A percentile compares a stretch with the other conserved stretches of the same genome.
These are phyloP conservation scores for Hyphodiscus hymeniophilus DNA, from an alignment of 495 filamentous ascomycete genomes.

Conservation along the genomic window DNA sequence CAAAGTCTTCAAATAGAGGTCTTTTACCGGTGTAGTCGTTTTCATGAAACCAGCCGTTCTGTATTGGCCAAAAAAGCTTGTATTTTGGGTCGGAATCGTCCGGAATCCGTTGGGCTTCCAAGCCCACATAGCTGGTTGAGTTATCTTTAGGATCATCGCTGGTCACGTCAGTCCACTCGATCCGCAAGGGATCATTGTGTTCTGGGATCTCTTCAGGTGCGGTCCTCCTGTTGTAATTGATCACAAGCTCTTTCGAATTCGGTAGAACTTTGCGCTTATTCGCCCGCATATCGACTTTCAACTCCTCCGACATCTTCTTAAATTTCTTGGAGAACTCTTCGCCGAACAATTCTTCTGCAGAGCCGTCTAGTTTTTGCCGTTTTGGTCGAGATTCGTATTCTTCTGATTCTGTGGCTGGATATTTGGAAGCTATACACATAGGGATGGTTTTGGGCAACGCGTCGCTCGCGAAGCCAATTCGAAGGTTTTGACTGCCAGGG, in stretches of 20 bases:
- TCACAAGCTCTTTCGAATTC: constrained; percentile 88
- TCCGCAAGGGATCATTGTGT: constrained; percentile 85
- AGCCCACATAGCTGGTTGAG: constrained; percentile 61
- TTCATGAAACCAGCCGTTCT: constrained; percentile 82
- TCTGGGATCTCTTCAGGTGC: constrained; percentile 78
- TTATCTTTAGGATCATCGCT: constrained; percentile 41
- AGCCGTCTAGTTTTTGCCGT: constrained; percentile 61
- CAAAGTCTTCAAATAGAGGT: constrained; percentile 75
- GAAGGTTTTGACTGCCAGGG: constrained; percentile 93
- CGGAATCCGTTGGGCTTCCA: constrained; percentile 74
- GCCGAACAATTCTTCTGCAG: constrained; percentile 73
- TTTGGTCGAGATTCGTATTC: constrained; percentile 82
- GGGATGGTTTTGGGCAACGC: constrained; percentile 89
- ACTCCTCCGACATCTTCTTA: constrained; percentile 69
- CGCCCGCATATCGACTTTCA: constrained; percentile 81
- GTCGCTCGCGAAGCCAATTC: constrained; percentile 89
- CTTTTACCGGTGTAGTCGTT: constrained; percentile 71
- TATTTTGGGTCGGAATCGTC: constrained; percentile 86
- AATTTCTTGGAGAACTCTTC: constrained; percentile 77
- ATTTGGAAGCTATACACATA: constrained; percentile 81
- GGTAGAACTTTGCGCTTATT: constrained; percentile 91
- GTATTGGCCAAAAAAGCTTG: constrained; percentile 86
- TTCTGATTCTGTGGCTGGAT: constrained; percentile 69
- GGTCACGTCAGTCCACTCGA: constrained; percentile 87
- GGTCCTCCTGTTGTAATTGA: constrained; percentile 81